Base-by-base conservation (phyloP, 768 basidiomycete species). In the Basidioascus undulatus region DNA sequence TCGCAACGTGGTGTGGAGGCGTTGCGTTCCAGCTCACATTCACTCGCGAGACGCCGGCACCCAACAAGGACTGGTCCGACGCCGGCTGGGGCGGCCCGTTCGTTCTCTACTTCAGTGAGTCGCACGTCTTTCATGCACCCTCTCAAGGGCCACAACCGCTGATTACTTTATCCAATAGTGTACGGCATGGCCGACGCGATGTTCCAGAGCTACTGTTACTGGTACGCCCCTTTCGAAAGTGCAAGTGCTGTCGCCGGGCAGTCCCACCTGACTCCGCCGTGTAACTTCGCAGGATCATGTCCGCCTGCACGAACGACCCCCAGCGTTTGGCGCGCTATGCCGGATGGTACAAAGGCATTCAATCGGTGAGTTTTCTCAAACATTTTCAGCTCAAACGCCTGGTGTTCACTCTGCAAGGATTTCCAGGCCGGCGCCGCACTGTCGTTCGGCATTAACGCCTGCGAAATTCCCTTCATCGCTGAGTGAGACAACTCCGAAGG, bases 141-240 rank as follows among this genome's bases (percentile, higher is more conserved):
- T n/a, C n/a, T n/a, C n/a, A n/a, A n/a, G n/a, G n/a, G n/a, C n/a
- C n/a, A n/a, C n/a, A n/a, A n/a, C n/a, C n/a, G n/a, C n/a, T n/a
- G n/a, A n/a, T n/a, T n/a, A n/a, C n/a, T n/a, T n/a, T n/a, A n/a
- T n/a, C n/a, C n/a, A n/a, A n/a, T n/a, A n/a, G n/a, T 35, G 9
- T 35, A 16, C 16, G 34, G 34, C 34, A 16, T 16, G 9, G 10
- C 34, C 10, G 34, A 35, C 20, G 34, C 34, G 10, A 35, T 35
- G 34, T 35, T 35, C 34, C 34, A 35, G 34, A n/a, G n/a, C 10
- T 35, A 35, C 34, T 35, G 34, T 16, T 35, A 35, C 34, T 35
- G 34, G 34, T 35, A n/a, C n/a, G n/a, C n/a, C n/a, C n/a, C n/a
- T n/a, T n/a, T n/a, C n/a, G n/a, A n/a, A n/a, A n/a, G n/a, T n/a